Conservation (phyloP, 2,329 filamentous ascomycete species). For the Scedosporium aurantiacum region DNA sequence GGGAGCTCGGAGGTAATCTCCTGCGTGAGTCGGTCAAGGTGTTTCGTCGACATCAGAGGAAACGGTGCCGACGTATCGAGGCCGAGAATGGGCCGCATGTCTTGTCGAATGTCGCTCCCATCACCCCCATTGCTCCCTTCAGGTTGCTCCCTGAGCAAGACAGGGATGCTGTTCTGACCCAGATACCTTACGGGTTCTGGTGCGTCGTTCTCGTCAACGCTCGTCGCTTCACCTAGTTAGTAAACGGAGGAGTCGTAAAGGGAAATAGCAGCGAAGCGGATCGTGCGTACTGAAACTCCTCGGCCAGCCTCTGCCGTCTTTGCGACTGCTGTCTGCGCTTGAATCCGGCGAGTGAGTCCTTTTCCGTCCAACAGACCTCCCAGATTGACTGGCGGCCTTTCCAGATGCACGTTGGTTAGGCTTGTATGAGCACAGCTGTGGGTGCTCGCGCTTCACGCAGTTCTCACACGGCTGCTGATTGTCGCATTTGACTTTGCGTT, state of each 20-base stretch:
- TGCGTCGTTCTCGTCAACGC: conserved; percentile 40
- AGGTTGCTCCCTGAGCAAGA: conserved; percentile 48
- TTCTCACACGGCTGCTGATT: conserved; percentile 60
- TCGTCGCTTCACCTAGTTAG: conserved; percentile 14
- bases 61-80: conserved; percentile 56
- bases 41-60: conserved; percentile 53
- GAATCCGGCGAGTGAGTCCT: conserved; percentile 31
- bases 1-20: conserved; percentile 53
- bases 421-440: conserved; percentile 55
- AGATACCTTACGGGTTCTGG: conserved; percentile 48
- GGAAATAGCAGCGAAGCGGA: not conserved
- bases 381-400: conserved; percentile 13
- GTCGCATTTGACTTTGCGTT: conserved; percentile 59
- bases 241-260: not conserved
- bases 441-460: conserved; percentile 55
- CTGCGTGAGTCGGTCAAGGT: conserved; percentile 47
- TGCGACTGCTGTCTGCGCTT: not conserved
- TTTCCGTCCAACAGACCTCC: conserved; percentile 19
- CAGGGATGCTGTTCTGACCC: conserved; percentile 57
- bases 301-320: conserved; percentile 23
- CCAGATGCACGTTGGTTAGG: conserved; percentile 35
- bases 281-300: conserved; percentile 24
- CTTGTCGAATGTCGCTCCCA: conserved; percentile 47
- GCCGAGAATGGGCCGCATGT: conserved; percentile 56
- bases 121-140: conserved; percentile 40